Evolutionary conservation across 106 monocot genomes (phyloP), one percentile per base, ranked within the genome.

Genomic region (Allium fistulosum): DNA sequence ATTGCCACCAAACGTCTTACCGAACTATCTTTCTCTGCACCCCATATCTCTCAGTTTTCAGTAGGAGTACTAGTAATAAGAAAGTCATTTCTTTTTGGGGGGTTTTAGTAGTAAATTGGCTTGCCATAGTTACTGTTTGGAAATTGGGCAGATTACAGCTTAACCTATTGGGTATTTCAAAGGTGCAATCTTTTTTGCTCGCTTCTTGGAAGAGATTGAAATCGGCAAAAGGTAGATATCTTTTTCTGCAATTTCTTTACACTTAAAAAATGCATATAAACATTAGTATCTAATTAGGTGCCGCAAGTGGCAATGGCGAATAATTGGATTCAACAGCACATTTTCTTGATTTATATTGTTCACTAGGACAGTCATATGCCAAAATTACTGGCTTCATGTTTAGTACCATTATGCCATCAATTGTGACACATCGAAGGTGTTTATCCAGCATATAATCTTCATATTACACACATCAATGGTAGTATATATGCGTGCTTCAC

Each of bases 171-270:
- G 56, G 63, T 62, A 28, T 10, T 62, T 28, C 17, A 59, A 26
- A 59, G 9, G 13, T 59, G 28, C 45, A 37, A 3, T 9, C 46
- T 62, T 37, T 37, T 13, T 62, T 12, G 27, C 17, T n/a, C 14
- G 16, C 18, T 18, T 16, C 4, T 48, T 12, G 15, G 64, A 64
- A 49, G 64, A 64, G 64, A 64, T 64, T 64, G 48, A 64, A 48
- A 48, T 48, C 46, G 9, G 15, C 46, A 64, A 49, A 16, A 48
- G 48, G 64, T 64, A 64, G 6, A 46, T 64, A 48, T 64, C 49
- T 17, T 17, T 15, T 16, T 60, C 1, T 7, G 14, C 17, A 0
- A 13, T 60, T 60, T 17, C 17, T 60, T 16, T 9, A 55, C 37
- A 37, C 37, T 37, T 2, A 37, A 37, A 37, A 37, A 37, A 37